Base-by-base conservation (phyloP, 768 basidiomycete genomes). In the Rhizopogon vesiculosus region DNA sequence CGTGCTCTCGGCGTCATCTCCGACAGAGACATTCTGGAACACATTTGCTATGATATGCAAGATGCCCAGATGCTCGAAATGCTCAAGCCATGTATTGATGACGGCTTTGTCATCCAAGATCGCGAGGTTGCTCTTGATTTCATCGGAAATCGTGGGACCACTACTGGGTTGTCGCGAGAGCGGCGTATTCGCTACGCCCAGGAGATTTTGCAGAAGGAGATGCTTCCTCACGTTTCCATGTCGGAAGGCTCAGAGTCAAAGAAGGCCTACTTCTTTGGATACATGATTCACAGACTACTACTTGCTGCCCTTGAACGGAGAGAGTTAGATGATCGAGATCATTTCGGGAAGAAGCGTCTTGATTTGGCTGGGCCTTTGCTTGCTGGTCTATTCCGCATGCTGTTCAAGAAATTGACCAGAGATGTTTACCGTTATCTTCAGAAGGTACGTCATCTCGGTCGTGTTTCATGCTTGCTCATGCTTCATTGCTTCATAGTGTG, bases 191-290 rank as follows among this genome's bases (percentile, higher is more conserved):
- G 94, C 50, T 97, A 97, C 64, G 97, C 97, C 0, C 92, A 95
- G 67, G 97, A 98, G 70, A 98, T 99, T 64, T 66, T 99, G 55
- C 95, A 98, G 73, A 98, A 98, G 73, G 96, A 98, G 74, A 95
- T 98, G 89, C 69, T 99, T 44, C 97, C 97, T 0, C 97, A 98
- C 65, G 88, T 99, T 22, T 94, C 95, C 2, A 95, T 94, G 86
- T 83, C 86, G 1, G 93, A 96, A 69, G 94, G 94, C 5, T 93
- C 93, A 6, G 93, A 96, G 72, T 93, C 91, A 25, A 97, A 97
- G 77, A 99, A 99, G 71, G 97, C 97, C 1, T 98, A 94, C 73
- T 99, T 98, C 81, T 93, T 98, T 60, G 97, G 97, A 9, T 98
- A 98, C 73, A 99, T 99, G 96, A 93, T 98, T 33, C 96, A 98